A percentile compares a stretch with the other conserved stretches of the same genome.
phyloP scores from a whole-genome alignment of 1,139 yeast species.

The Yamadazyma diddensiae region DNA sequence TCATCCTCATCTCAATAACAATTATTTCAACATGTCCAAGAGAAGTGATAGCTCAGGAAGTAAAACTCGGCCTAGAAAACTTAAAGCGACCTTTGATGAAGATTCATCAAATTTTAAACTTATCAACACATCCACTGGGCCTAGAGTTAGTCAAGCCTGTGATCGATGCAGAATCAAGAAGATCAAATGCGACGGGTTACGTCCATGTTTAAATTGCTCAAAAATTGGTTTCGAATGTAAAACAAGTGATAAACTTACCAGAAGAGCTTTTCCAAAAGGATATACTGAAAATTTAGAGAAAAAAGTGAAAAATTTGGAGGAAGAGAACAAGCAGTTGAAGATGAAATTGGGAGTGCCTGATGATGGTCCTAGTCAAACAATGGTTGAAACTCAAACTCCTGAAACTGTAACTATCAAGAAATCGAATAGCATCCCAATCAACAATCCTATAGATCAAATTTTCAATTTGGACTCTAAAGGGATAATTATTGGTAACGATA shows the following conservation, averaged over 20 bases:
- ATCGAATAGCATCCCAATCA: constrained; percentile 26
- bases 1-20: no score
- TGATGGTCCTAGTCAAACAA: constrained; percentile 1
- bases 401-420: constrained; percentile 4
- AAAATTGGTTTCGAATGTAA: constrained; percentile 65
- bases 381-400: constrained; percentile 1
- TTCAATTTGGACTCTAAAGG: constrained; percentile 47
- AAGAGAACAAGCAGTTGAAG: constrained; percentile 41
- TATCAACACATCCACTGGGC: constrained; percentile 39
- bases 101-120: constrained; percentile 32
- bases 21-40: constrained; percentile 7
- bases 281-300: constrained; percentile 72
- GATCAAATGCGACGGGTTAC: constrained; percentile 71
- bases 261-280: constrained; percentile 74
- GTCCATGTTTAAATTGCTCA: constrained; percentile 68
- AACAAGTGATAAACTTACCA: constrained; percentile 67
- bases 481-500: constrained; percentile 47
- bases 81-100: constrained; percentile 14
- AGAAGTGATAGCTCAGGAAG: constrained; percentile 7
- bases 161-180: constrained; percentile 76
- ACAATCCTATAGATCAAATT: constrained; percentile 49
- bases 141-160: constrained; percentile 72
- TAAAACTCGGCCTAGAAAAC: constrained; percentile 6
- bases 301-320: constrained; percentile 57
- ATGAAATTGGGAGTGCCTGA: constrained; percentile 12